Evolutionary conservation across 495 filamentous ascomycete genomes (phyloP), one percentile per base, ranked within the genome.

Genomic region (Poronia punctata): DNA sequence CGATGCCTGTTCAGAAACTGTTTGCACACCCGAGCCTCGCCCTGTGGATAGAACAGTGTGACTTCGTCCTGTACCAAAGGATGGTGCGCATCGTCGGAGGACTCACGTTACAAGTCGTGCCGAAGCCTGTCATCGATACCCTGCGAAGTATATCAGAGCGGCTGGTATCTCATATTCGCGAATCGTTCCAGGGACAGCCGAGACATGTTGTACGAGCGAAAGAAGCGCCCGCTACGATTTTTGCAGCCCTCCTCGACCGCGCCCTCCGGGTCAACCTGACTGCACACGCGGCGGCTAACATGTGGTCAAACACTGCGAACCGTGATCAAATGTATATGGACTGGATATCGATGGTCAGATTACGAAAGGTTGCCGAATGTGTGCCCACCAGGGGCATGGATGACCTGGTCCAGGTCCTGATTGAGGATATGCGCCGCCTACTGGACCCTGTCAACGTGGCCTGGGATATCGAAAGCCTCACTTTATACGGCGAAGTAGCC

Each of bases 1-100:
- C 92, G 11, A 88, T 94, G 56, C 93, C 93, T 3, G 88, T 95
- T n/a, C 89, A 95, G 64, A 96, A 90, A 62, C 72, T 98, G 8
- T 80, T 98, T 44, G 78, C 80, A 5, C 78, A 92, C 49, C 84
- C 83, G 2, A 78, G 74, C 40, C 68, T 98, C 34, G 85, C 88
- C 10, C 77, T 83, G 3, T 98, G 92, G 92, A 93, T 98, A 46
- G 83, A 86, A 51, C 83, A 93, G 56, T 95, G 87, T 51, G 92
- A 98, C 50, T 90, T 88, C 67, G 67, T 88, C 25, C 87, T 96
- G 71, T 98, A 98, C 56, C 87, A 81, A 49, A 88, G 88, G 49
- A 95, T 97, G 88, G 86, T 94, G 61, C 79, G 83, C 18, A 86
- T 95, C 38, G 75, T 97, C 19, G 80, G 86, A 5, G 79, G 79